Evolutionary conservation across 139 green algal genomes (phyloP).

Genomic region (Tetradesmus lagerheimii): DNA sequence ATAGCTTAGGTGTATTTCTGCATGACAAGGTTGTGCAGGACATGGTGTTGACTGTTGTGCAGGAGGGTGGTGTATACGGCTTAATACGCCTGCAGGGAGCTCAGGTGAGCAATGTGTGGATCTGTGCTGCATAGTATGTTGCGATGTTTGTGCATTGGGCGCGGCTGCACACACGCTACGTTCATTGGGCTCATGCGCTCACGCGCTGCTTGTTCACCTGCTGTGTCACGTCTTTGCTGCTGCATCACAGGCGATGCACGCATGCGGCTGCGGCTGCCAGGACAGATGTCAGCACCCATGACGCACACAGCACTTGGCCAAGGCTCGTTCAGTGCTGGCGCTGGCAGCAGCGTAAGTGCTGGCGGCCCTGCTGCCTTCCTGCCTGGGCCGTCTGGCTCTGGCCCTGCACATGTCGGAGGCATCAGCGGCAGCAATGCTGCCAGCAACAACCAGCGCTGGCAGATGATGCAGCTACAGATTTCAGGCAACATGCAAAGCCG

Average conservation of each 20-base stretch:
- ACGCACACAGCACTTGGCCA: background rate
- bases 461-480: background rate
- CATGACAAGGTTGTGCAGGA: too few relatives aligned
- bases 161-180: too few relatives aligned
- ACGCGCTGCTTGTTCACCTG: background rate
- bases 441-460: background rate
- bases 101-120: too few relatives aligned
- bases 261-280: background rate
- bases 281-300: background rate
- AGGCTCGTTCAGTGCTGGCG: background rate
- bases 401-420: background rate
- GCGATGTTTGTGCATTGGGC: too few relatives aligned
- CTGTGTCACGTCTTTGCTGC: background rate
- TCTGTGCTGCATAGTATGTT: too few relatives aligned
- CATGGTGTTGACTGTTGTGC: too few relatives aligned
- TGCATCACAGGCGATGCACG: background rate
- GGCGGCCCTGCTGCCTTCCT: background rate
- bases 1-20: too few relatives aligned
- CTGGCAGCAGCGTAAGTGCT: background rate
- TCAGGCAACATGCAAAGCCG: background rate
- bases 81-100: too few relatives aligned
- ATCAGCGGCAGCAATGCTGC: background rate
- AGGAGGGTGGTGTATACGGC: too few relatives aligned
- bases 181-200: too few relatives aligned
- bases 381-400: background rate